These are phyloP conservation scores for Coemansia pectinata DNA, from an alignment of 192 early-diverging fungal species.

Conservation along the genomic window DNA sequence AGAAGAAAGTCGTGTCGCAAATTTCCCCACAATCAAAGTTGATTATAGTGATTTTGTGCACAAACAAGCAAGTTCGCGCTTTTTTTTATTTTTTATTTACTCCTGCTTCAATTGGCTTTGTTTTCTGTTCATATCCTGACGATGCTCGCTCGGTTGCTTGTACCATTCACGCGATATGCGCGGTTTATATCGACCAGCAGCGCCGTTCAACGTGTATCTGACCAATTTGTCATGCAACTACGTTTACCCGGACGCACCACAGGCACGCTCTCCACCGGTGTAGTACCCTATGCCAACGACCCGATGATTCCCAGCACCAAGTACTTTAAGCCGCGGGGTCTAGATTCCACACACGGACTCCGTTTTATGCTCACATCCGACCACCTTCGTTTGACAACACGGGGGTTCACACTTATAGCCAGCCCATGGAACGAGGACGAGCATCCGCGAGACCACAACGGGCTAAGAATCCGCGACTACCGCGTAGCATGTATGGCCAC, in stretches of 20 bases:
- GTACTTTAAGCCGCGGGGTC: constrained; percentile 49
- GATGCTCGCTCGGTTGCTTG: neutral
- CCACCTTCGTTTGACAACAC: neutral
- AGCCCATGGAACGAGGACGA: constrained; percentile 40
- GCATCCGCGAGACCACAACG: constrained; percentile 51
- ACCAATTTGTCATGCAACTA: constrained; percentile 39
- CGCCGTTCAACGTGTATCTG: constrained; percentile 11
- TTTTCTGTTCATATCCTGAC: neutral
- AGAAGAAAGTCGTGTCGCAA: neutral
- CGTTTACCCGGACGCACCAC: constrained; percentile 39
- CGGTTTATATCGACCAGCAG: constrained; percentile 5
- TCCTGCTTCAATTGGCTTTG: neutral
- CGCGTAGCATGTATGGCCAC: constrained; percentile 33
- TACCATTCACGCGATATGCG: neutral
- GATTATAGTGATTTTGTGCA: neutral
- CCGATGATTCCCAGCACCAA: constrained; percentile 39
- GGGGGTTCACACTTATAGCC: constrained; percentile 20
- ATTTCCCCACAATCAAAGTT: neutral
- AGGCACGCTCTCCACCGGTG: constrained; percentile 32
- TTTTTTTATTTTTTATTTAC: too few species aligned
- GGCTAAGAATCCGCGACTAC: constrained; percentile 43
- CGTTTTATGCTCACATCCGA: constrained; percentile 5
- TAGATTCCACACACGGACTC: constrained; percentile 6
- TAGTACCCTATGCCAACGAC: constrained; percentile 40
- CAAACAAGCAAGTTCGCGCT: neutral